These are phyloP conservation scores for Aspergillus ochraceus DNA, from an alignment of 2,329 filamentous ascomycete genomes.

Conservation along the genomic window DNA sequence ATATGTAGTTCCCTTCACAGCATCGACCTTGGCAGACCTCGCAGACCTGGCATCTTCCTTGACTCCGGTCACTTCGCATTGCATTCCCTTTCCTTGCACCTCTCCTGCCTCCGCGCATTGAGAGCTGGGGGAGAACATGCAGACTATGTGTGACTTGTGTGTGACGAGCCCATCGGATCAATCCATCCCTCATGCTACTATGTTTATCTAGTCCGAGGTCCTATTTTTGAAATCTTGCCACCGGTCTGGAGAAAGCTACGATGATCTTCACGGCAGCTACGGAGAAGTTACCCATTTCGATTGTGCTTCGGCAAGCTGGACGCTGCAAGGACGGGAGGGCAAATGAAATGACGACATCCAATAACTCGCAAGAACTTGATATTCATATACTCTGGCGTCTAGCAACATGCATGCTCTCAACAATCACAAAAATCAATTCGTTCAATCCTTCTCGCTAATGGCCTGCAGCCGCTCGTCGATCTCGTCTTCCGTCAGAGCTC, in stretches of 20 bases:
- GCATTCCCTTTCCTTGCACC: background rate
- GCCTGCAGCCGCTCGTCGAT: constrained; percentile 97
- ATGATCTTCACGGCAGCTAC: background rate
- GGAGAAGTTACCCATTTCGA: background rate
- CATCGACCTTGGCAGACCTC: background rate
- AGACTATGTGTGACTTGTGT: background rate
- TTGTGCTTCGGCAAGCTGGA: background rate
- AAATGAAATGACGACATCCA: background rate
- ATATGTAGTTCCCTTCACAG: background rate
- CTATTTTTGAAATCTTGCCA: constrained; percentile 2
- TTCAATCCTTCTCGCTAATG: constrained; percentile 97
- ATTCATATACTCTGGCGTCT: constrained; percentile 25
- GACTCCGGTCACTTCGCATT: background rate
- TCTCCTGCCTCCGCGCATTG: too few species aligned
- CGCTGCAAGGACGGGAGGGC: background rate
- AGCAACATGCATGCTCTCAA: constrained; percentile 18
- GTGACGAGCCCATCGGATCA: background rate
- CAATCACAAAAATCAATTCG: constrained; percentile 10
- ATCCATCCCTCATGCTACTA: background rate
- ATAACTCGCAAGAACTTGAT: constrained; percentile 11
- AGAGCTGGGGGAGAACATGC: too few species aligned
- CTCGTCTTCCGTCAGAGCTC: constrained; percentile 91
- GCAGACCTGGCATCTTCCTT: background rate
- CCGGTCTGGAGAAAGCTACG: background rate
- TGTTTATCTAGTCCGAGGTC: background rate